Evolutionary conservation across 2,329 filamentous ascomycete genomes (phyloP).

Genomic region (Colletotrichum lentis): DNA sequence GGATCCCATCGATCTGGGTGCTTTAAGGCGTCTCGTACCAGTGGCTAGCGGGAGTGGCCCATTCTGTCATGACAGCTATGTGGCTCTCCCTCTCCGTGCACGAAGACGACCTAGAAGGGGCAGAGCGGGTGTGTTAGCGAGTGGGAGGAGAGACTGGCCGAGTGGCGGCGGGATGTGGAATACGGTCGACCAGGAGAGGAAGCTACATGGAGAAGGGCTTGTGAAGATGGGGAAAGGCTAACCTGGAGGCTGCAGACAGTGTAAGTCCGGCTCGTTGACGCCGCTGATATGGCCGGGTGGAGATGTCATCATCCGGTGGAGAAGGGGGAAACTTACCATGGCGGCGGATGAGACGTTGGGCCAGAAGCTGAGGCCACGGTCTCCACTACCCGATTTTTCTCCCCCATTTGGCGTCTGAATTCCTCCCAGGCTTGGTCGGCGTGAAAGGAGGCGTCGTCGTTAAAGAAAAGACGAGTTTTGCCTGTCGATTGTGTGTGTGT

Average conservation of each 20-base stretch:
- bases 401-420: not conserved
- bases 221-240: not conserved
- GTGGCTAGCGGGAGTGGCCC: not conserved
- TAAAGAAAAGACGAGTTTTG: too few species aligned
- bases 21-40: slow-evolving; percentile 18
- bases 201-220: not conserved
- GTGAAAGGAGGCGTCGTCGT: not conserved
- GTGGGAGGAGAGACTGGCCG: not conserved
- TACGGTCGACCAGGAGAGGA: not conserved
- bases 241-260: not conserved
- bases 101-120: not conserved
- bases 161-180: not conserved
- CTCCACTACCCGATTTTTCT: not conserved
- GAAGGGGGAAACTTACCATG: not conserved
- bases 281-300: slow-evolving; percentile 23
- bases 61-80: not conserved
- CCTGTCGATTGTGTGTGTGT: not conserved
- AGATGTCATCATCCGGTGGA: not conserved
- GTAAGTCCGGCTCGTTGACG: not conserved
- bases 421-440: not conserved
- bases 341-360: not conserved
- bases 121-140: too few species aligned
- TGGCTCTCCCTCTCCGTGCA: too few species aligned
- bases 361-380: not conserved
- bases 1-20: not conserved